phyloP scores from a whole-genome alignment of 495 filamentous ascomycete species.

The Penicillium coprophilum region DNA sequence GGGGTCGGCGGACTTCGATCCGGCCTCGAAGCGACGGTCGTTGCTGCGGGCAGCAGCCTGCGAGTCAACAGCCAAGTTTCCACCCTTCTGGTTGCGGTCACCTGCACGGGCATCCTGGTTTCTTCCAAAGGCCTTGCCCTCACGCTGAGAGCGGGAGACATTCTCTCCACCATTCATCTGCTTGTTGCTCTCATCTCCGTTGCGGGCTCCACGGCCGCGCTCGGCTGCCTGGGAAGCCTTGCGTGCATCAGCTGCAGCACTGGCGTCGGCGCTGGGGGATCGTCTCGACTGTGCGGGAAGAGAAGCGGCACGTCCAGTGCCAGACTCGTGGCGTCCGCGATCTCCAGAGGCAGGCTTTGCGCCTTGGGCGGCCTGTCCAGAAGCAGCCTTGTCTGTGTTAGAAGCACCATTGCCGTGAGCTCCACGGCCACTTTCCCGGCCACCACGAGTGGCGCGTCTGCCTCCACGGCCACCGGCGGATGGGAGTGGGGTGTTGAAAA shows the following conservation, averaged over 20 bases:
- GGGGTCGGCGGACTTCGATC: slow-evolving; percentile 42
- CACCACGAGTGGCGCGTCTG: slow-evolving; percentile 54
- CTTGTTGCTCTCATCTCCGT: slow-evolving; percentile 34
- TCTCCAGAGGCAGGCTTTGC: slow-evolving; percentile 40
- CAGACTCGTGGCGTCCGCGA: slow-evolving; percentile 41
- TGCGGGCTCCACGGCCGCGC: slow-evolving; percentile 36
- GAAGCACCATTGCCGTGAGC: slow-evolving; percentile 44
- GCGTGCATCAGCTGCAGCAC: slow-evolving; percentile 33
- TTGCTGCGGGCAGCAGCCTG: slow-evolving; percentile 33
- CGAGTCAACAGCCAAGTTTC: slow-evolving; percentile 37
- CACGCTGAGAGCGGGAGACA: slow-evolving; percentile 33
- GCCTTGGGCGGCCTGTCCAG: slow-evolving; percentile 31
- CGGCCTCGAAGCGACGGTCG: slow-evolving; percentile 41
- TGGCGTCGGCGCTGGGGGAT: slow-evolving; percentile 39
- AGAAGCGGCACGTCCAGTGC: slow-evolving; percentile 41
- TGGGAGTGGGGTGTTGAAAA: slow-evolving; percentile 80
- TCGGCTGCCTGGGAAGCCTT: slow-evolving; percentile 35
- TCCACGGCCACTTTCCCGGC: slow-evolving; percentile 55
- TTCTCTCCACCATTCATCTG: slow-evolving; percentile 33
- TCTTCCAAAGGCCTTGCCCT: slow-evolving; percentile 36
- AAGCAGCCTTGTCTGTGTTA: slow-evolving; percentile 43
- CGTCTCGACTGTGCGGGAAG: slow-evolving; percentile 42
- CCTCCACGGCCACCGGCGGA: slow-evolving; percentile 56
- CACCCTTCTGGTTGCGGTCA: slow-evolving; percentile 30
- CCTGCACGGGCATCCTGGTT: slow-evolving; percentile 38